Base-by-base conservation (phyloP, 495 filamentous ascomycete species). In the Aspergillus taichungensis region DNA sequence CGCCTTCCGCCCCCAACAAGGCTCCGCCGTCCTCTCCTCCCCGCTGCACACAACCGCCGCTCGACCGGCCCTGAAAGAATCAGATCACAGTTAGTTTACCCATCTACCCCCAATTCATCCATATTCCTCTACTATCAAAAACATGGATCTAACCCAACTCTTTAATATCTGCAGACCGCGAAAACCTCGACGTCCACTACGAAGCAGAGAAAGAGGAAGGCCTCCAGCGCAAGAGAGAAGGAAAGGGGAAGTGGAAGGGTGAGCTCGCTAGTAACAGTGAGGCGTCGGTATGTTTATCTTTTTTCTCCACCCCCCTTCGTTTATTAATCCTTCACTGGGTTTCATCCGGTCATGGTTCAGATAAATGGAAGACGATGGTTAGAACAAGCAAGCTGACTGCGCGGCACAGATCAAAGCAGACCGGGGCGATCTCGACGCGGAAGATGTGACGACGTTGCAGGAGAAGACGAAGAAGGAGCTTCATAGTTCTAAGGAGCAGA, bases 191-290 rank as follows among this genome's bases (percentile, higher is more conserved):
- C 36, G 39, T 54, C 3, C 58, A 77, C 53, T 76, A 79, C 46
- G 86, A 91, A 54, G 57, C 72, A 38, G 74, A 90, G 54, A 94
- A 94, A 69, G 65, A 86, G 37, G 78, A 87, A 39, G 74, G 76
- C 31, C 49, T 94, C 43, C 64, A 73, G 56, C 81, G 82, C 68
- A 73, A 79, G 42, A 85, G 85, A 67, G 68, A 78, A 9, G 89
- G 89, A 13, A 80, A 83, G 63, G 85, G 71, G 9, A 75, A 88
- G 52, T 94, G 89, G 89, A 85, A 85, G 63, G 69, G 80, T 13
- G 82, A 86, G 57, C 64, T 95, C 43, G 85, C 86, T 5, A 85
- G 79, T 47, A 77, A 86, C 59, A 87, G 82, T 55, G 89, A 95
- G 73, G 81, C 82, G 50, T 80, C 79, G 55, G 80, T 95, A 63